Percentiles rank a stretch among this genome's conserved stretches.
Conservation (phyloP, 805 yeast species). For the Ogataea salicorniae region DNA sequence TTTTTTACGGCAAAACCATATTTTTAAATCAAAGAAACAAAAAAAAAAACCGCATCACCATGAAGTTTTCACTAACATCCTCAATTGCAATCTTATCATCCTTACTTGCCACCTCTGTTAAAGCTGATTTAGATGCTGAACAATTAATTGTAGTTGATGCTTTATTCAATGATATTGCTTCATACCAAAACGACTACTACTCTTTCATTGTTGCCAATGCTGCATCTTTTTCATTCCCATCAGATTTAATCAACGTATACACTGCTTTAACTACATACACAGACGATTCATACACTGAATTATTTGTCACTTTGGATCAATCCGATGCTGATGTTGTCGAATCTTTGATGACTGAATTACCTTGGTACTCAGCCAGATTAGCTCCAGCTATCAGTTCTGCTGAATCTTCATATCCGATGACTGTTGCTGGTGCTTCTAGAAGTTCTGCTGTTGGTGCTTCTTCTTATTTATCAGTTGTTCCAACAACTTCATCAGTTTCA, state of each 20-base stretch:
- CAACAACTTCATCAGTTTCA: conserved; percentile 4
- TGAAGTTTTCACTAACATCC: background rate
- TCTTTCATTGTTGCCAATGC: conserved; percentile 9
- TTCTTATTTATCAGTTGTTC: conserved; percentile 1
- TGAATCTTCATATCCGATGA: conserved; percentile 2
- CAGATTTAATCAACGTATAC: conserved; percentile 17
- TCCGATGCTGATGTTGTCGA: conserved; percentile 4
- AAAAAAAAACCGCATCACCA: background rate
- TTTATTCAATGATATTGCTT: conserved; percentile 10
- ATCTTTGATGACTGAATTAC: conserved; percentile 14
- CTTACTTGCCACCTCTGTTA: background rate
- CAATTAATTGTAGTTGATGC: conserved; percentile 4
- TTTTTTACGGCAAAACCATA: too few species aligned
- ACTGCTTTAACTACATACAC: conserved; percentile 30
- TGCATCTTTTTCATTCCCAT: conserved; percentile 9
- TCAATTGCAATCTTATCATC: background rate
- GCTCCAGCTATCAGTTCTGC: conserved; percentile 13
- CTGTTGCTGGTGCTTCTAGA: conserved; percentile 3
- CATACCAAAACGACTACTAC: conserved; percentile 9
- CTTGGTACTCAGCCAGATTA: conserved; percentile 25
- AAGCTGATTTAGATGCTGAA: background rate
- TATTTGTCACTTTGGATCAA: conserved; percentile 17
- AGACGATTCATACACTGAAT: conserved; percentile 33
- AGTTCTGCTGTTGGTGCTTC: conserved; percentile 2
- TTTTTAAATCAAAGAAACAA: too few species aligned